A percentile compares a stretch with the other conserved stretches of the same genome.
These are phyloP conservation scores for Chlorella sp. DNA, from an alignment of 139 green algal genomes.

Conservation along the genomic window DNA sequence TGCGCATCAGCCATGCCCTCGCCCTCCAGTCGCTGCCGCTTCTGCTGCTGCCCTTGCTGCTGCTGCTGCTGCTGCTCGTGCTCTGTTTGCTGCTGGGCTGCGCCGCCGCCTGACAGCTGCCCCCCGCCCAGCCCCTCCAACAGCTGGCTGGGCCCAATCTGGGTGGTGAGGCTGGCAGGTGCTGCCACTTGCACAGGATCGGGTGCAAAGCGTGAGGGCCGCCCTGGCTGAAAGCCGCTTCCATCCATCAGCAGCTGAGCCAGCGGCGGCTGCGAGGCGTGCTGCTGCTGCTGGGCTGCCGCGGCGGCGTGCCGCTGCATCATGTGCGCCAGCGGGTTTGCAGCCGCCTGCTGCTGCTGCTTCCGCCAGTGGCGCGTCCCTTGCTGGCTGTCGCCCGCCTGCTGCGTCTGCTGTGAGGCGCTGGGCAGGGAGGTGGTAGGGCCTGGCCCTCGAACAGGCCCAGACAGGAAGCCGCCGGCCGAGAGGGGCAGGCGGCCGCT, in stretches of 20 bases:
- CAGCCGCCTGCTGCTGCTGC: background rate
- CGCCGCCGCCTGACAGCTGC: background rate
- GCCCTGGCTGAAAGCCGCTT: background rate
- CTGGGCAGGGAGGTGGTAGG: background rate
- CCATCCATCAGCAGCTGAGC: background rate
- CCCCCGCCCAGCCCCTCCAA: background rate
- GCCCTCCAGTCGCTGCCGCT: background rate
- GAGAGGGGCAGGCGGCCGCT: conserved; percentile 9
- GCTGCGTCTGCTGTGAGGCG: background rate
- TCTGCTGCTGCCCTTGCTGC: background rate
- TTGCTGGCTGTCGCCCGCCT: background rate
- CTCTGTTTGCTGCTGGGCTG: too few species aligned
- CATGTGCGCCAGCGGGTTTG: conserved; percentile 13
- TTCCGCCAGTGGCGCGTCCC: background rate
- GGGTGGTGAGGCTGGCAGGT: background rate
- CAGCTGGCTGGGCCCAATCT: background rate
- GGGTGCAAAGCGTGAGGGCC: conserved; percentile 4
- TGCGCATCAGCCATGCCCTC: background rate
- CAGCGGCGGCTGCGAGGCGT: background rate
- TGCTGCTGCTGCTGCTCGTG: background rate
- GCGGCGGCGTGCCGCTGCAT: background rate
- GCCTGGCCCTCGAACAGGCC: background rate
- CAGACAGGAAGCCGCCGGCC: background rate
- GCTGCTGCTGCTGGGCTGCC: conserved; percentile 3
- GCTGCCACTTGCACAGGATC: background rate